phyloP scores from a whole-genome alignment of 768 basidiomycete species.

The Agrocybe pediades region DNA sequence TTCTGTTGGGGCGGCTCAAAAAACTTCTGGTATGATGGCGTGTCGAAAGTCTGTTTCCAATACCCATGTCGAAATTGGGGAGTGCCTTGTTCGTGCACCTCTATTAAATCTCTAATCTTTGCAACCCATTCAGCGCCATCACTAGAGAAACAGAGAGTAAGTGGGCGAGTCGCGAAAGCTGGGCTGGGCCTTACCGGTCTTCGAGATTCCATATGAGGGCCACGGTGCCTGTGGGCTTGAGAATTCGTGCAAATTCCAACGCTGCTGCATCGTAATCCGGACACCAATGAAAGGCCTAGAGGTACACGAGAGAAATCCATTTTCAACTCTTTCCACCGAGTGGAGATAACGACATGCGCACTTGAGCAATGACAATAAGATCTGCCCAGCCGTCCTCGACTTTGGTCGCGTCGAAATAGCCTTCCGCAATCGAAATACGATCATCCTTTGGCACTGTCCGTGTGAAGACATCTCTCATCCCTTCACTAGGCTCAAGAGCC shows the following conservation, averaged over 20 bases:
- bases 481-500: constrained; percentile 83
- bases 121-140: constrained; percentile 71
- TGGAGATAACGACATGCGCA: constrained; percentile 19
- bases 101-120: constrained; percentile 67
- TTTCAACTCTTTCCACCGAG: background rate
- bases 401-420: constrained; percentile 68
- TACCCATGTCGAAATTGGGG: constrained; percentile 81
- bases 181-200: constrained; percentile 55
- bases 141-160: constrained; percentile 21
- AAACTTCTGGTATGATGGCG: constrained; percentile 53
- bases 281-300: constrained; percentile 93
- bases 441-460: constrained; percentile 51
- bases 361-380: constrained; percentile 79
- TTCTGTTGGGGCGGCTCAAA: constrained; percentile 66
- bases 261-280: constrained; percentile 74
- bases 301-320: constrained; percentile 8
- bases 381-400: constrained; percentile 73
- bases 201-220: constrained; percentile 92
- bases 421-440: constrained; percentile 54
- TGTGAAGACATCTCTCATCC: constrained; percentile 79
- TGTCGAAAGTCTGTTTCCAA: constrained; percentile 77
- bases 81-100: constrained; percentile 67
- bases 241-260: constrained; percentile 75
- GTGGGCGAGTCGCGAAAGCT: background rate
- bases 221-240: constrained; percentile 73